Evolutionary conservation across 306 rosid species (phyloP).

Genomic region (Pterocarpus macrocarpus): DNA sequence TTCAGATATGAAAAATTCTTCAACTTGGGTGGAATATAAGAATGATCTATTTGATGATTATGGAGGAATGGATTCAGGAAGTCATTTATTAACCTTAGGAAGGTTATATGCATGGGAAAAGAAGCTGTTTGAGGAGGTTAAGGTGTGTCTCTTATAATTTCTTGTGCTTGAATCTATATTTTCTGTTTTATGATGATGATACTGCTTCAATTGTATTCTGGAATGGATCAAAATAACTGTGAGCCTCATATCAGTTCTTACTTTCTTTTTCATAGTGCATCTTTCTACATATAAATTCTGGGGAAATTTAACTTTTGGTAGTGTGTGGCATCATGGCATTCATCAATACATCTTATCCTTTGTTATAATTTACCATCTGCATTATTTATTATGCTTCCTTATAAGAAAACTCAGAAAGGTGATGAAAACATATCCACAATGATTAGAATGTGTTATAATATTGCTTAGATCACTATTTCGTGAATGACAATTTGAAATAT

Average conservation of each 20-base stretch:
- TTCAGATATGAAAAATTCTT: conserved; percentile 66
- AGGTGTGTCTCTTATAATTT: conserved; percentile 57
- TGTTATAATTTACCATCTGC: background rate
- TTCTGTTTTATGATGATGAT: conserved; percentile 14
- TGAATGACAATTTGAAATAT: background rate
- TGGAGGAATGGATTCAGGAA: conserved; percentile 93
- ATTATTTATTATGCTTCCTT: background rate
- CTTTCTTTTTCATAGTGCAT: conserved; percentile 26
- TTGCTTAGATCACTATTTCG: background rate
- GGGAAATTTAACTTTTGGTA: conserved; percentile 16
- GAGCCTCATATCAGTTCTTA: background rate
- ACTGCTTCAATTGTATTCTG: conserved; percentile 1
- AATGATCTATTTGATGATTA: conserved; percentile 87
- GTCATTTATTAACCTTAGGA: conserved; percentile 87
- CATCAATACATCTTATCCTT: background rate
- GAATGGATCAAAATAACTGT: conserved; percentile 2
- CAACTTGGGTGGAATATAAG: conserved; percentile 77
- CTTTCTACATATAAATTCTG: conserved; percentile 8
- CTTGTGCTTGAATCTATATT: conserved; percentile 22
- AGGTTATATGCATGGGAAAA: conserved; percentile 97
- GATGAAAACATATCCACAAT: background rate
- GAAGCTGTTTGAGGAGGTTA: conserved; percentile 94
- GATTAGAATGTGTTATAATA: background rate
- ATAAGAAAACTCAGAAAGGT: conserved; percentile 22
- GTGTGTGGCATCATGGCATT: background rate